Conservation (phyloP, 73 alveolate species). For the Paramecium primaurelia region DNA sequence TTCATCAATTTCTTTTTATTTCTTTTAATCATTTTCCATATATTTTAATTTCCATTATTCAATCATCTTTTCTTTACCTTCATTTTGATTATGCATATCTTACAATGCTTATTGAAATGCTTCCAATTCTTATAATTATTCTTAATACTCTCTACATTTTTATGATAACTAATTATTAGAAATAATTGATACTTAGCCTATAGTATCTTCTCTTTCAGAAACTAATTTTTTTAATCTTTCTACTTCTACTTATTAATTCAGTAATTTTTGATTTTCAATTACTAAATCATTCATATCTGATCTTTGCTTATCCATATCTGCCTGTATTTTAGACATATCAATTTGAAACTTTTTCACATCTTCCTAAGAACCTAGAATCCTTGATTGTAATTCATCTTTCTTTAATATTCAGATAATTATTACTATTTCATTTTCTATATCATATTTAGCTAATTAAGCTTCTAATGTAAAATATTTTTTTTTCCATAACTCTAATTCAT, state of each 20-base stretch:
- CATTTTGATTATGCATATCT: background rate
- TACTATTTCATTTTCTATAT: conserved; percentile 28
- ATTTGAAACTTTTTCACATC: background rate
- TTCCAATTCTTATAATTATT: conserved; percentile 17
- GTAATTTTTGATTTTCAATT: background rate
- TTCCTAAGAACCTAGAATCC: background rate
- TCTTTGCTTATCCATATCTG: background rate
- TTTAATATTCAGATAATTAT: background rate
- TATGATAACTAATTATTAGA: background rate
- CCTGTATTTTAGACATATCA: background rate
- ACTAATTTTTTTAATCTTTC: background rate
- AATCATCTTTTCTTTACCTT: background rate
- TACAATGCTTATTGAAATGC: background rate
- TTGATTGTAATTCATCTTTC: conserved; percentile 20
- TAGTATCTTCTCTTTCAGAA: background rate
- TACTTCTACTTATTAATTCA: background rate
- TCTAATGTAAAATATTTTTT: background rate
- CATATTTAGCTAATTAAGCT: conserved; percentile 21
- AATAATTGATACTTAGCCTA: background rate
- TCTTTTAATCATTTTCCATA: background rate
- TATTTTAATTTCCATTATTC: conserved; percentile 20
- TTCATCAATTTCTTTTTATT: background rate
- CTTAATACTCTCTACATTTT: background rate
- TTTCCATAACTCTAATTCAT: conserved; percentile 22
- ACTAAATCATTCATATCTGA: background rate